Percentiles rank a stretch among this genome's conserved stretches.
Conservation (phyloP, 108 stramenopile genomes). For the Pseudonitzschia multiseries region DNA sequence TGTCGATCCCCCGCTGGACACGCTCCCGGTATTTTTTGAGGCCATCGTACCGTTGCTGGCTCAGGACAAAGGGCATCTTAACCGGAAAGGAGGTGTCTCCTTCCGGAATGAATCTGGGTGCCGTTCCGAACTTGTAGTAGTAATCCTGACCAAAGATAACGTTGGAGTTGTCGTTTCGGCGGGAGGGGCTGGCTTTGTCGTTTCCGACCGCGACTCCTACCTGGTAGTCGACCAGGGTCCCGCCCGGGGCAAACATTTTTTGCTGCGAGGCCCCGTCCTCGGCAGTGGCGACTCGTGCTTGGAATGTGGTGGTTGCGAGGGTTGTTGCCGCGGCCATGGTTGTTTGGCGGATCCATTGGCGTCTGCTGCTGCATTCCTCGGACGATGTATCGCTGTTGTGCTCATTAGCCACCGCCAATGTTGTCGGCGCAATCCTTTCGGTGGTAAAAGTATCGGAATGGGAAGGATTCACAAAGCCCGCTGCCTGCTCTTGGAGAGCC, state of each 20-base stretch:
- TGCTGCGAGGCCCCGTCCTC: background rate
- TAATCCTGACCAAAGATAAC: constrained; percentile 76
- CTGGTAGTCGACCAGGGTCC: constrained; percentile 74
- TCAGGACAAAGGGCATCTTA: constrained; percentile 68
- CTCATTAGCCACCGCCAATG: background rate
- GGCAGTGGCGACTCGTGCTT: background rate
- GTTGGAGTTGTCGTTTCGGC: constrained; percentile 68
- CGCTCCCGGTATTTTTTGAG: constrained; percentile 68
- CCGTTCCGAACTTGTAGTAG: constrained; percentile 82
- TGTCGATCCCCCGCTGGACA: constrained; percentile 40
- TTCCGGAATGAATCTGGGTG: constrained; percentile 62
- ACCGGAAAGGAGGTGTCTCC: constrained; percentile 66
- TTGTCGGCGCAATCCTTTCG: background rate
- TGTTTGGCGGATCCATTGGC: background rate
- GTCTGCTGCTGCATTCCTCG: background rate
- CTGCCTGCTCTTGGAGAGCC: background rate
- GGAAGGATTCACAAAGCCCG: background rate
- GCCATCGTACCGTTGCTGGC: constrained; percentile 76
- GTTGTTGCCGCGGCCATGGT: background rate
- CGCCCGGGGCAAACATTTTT: constrained; percentile 67
- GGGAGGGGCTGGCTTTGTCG: constrained; percentile 55
- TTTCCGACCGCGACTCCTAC: background rate
- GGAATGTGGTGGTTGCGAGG: background rate
- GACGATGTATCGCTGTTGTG: background rate
- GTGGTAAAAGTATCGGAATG: background rate